These are phyloP conservation scores for Parastagonospora nodorum DNA, from an alignment of 2,329 filamentous ascomycete genomes.

Conservation along the genomic window DNA sequence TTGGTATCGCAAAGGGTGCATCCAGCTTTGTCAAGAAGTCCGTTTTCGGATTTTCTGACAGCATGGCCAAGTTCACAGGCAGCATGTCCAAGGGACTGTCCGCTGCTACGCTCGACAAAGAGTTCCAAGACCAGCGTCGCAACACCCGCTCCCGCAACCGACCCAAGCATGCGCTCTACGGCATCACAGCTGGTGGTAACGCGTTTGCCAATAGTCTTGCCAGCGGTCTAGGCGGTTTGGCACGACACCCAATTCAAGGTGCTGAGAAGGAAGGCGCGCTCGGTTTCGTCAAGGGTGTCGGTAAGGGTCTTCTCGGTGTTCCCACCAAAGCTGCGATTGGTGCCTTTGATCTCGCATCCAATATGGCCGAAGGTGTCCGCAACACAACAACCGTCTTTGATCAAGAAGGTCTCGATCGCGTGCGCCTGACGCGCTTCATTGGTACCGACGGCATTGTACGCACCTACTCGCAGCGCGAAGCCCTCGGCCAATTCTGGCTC, in stretches of 20 bases:
- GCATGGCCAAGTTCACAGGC: slow-evolving; percentile 96
- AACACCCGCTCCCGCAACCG: slow-evolving; percentile 92
- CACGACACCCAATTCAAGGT: slow-evolving; percentile 90
- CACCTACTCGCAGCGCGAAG: slow-evolving; percentile 92
- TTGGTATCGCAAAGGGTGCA: slow-evolving; percentile 94
- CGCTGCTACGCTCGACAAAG: slow-evolving; percentile 94
- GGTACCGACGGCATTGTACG: slow-evolving; percentile 91
- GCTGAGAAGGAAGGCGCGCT: slow-evolving; percentile 93
- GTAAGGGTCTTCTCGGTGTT: slow-evolving; percentile 91
- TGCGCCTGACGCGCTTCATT: slow-evolving; percentile 91
- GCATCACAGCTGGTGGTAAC: slow-evolving; percentile 93
- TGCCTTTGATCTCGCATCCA: slow-evolving; percentile 94
- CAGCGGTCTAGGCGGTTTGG: slow-evolving; percentile 90
- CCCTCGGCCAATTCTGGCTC: slow-evolving; percentile 96
- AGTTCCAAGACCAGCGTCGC: slow-evolving; percentile 94
- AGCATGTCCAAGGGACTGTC: slow-evolving; percentile 96
- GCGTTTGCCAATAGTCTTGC: slow-evolving; percentile 91
- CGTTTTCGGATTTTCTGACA: slow-evolving; percentile 95
- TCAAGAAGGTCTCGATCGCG: slow-evolving; percentile 88
- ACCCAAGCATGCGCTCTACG: slow-evolving; percentile 96
- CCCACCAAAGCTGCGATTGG: slow-evolving; percentile 97
- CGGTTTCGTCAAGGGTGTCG: slow-evolving; percentile 96
- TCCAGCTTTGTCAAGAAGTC: slow-evolving; percentile 98
- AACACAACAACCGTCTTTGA: slow-evolving; percentile 99
- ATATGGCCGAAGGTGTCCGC: slow-evolving; percentile 94